Conservation (phyloP, 1,284 basidiomycete species). For the Puccinia horiana region DNA sequence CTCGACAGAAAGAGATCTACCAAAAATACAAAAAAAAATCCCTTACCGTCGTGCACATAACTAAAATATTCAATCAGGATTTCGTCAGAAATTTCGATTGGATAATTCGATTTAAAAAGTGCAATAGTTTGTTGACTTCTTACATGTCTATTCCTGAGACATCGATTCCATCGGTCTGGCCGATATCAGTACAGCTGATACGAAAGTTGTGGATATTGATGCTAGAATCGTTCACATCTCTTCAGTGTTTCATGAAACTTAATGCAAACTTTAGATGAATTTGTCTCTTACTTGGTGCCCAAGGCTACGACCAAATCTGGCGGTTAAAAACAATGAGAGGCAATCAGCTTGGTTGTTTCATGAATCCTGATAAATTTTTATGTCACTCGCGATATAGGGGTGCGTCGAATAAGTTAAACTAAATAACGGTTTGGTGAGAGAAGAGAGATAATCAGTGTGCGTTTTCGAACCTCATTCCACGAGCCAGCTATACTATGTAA, state of each 20-base stretch:
- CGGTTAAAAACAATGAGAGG: not conserved
- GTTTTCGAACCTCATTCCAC: not conserved
- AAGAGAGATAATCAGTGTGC: not conserved
- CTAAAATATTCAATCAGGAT: not conserved
- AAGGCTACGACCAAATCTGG: constrained; percentile 25
- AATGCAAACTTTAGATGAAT: not conserved
- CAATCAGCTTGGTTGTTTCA: not conserved
- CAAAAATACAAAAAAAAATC: no score
- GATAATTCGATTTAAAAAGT: no score
- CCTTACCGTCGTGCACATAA: constrained; percentile 31
- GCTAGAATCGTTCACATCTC: not conserved
- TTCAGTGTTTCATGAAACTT: not conserved
- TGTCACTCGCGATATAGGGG: constrained; percentile 25
- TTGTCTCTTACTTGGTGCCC: constrained; percentile 12
- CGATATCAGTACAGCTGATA: constrained; percentile 26
- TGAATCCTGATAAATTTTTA: not conserved
- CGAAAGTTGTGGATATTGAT: constrained; percentile 33
- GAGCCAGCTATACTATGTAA: not conserved
- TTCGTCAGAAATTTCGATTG: not conserved
- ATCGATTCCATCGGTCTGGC: constrained; percentile 34
- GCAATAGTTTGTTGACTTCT: not conserved
- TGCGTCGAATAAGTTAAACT: constrained; percentile 32
- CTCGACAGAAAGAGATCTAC: no score
- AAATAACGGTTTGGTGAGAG: not conserved
- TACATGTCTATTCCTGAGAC: constrained; percentile 35